Evolutionary conservation across 2,329 filamentous ascomycete species (phyloP).

Genomic region (Fusarium lateritium): DNA sequence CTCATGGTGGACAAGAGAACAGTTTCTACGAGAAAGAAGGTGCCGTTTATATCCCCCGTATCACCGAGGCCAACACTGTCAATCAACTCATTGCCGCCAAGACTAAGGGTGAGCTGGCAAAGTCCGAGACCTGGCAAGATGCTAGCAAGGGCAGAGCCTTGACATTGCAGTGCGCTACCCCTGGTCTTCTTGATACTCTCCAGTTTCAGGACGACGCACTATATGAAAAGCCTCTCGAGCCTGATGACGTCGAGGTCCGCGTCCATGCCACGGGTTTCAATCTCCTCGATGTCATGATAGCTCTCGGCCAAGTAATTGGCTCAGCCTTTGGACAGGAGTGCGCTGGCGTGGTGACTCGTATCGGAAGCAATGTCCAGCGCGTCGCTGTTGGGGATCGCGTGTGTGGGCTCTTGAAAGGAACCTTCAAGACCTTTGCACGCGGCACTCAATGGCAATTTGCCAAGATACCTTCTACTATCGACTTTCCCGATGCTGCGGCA

Average conservation of each 20-base stretch:
- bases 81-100: slow-evolving; percentile 12
- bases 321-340: slow-evolving; percentile 14
- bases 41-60: slow-evolving; percentile 8
- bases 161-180: slow-evolving; percentile 7
- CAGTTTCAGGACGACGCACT: slow-evolving; percentile 15
- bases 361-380: background rate
- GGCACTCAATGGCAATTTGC: slow-evolving; percentile 7
- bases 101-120: slow-evolving; percentile 4
- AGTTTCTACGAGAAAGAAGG: slow-evolving; percentile 13
- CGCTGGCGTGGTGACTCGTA: slow-evolving; percentile 9
- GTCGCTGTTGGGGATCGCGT: slow-evolving; percentile 4
- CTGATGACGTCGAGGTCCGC: slow-evolving; percentile 10
- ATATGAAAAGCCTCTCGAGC: slow-evolving; percentile 14
- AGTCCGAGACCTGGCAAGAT: slow-evolving; percentile 1
- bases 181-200: slow-evolving; percentile 15
- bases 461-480: slow-evolving; percentile 27
- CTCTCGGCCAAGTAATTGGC: slow-evolving; percentile 9
- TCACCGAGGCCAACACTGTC: slow-evolving; percentile 11
- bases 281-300: slow-evolving; percentile 17
- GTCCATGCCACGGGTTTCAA: slow-evolving; percentile 7
- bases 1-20: background rate
- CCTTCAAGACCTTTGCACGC: slow-evolving; percentile 5
- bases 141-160: slow-evolving; percentile 3
- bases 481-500: slow-evolving; percentile 20
- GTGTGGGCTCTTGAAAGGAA: background rate